Evolutionary conservation across 2,329 filamentous ascomycete species (phyloP), one percentile per base, ranked within the genome.

Genomic region (Botrytis paeoniae): DNA sequence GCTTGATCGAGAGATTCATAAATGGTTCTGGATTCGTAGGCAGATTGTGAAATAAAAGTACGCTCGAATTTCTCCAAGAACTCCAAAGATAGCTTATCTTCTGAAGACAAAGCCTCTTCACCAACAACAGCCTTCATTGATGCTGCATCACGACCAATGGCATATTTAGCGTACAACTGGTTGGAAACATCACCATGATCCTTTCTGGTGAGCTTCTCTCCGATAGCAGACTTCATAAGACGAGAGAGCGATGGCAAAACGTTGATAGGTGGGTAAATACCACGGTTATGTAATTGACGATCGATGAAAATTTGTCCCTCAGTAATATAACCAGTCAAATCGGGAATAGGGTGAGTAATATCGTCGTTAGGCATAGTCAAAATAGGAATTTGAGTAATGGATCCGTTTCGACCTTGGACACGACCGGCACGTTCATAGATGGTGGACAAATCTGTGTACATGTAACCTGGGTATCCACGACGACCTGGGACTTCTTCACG

Each of bases 371-470:
- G 96, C 96, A 99, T 99, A 78, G 96, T 98, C 85, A 99, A 84
- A 82, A 99, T 99, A 74, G 96, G 96, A 80, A 99, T 98, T 85
- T 99, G 96, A 32, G 97, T 99, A 80, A 99, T 99, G 80, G 96
- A 99, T 75, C 97, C 96, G 81, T 98, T 98, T 79, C 97, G 93
- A 79, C 97, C 97, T 81, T 94, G 88, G 69, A 99, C 96, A 92
- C 96, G 96, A 81, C 96, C 96, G 79, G 96, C 96, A 86, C 96
- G 95, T 86, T 99, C 96, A 88, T 99, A 99, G 80, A 99, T 98
- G 81, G 96, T 99, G 74, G 96, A 98, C 91, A 99, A 93, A 90
- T 99, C 97, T 79, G 96, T 99, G 88, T 99, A 99, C 96, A 99
- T 99, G 89, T 99, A 99, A 93, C 96, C 96, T 71, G 96, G 96